Evolutionary conservation across 164 flowering plant genomes (phyloP).

Genomic region (Dillenia suffruticosa): DNA sequence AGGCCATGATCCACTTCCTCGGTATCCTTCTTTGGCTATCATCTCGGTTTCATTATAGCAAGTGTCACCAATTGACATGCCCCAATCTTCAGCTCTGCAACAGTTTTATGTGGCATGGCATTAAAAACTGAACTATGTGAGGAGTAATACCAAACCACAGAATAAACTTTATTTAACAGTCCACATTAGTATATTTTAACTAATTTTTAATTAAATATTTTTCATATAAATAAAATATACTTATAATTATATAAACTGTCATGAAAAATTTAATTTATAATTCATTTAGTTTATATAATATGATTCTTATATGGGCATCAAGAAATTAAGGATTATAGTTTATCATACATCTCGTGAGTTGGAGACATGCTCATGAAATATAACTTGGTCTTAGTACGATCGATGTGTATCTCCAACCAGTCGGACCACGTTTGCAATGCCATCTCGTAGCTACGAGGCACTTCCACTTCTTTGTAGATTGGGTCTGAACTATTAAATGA

Average conservation of each 20-base stretch:
- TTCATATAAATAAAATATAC: too few species aligned
- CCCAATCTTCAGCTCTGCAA: constrained; percentile 64
- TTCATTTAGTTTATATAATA: too few species aligned
- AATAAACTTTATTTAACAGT: too few species aligned
- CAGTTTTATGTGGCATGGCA: too few species aligned
- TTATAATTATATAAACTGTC: too few species aligned
- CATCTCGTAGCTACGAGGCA: constrained; percentile 53
- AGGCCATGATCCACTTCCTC: constrained; percentile 40
- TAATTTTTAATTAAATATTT: not conserved
- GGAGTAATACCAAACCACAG: not conserved
- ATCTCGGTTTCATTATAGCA: constrained; percentile 57
- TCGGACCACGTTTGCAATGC: constrained; percentile 69
- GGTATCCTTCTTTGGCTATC: constrained; percentile 32
- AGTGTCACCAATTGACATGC: constrained; percentile 23
- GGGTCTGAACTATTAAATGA: constrained; percentile 45
- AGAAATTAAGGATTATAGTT: too few species aligned
- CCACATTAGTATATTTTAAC: too few species aligned
- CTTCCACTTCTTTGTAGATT: constrained; percentile 44
- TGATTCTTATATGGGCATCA: too few species aligned
- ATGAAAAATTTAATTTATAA: too few species aligned
- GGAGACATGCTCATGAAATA: constrained; percentile 70
- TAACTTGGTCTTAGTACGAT: constrained; percentile 40
- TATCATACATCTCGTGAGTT: constrained; percentile 37
- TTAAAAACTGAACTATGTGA: not conserved
- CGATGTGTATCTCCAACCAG: constrained; percentile 60